Evolutionary conservation across 1,284 basidiomycete species (phyloP).

Genomic region (Entoloma clypeatum): DNA sequence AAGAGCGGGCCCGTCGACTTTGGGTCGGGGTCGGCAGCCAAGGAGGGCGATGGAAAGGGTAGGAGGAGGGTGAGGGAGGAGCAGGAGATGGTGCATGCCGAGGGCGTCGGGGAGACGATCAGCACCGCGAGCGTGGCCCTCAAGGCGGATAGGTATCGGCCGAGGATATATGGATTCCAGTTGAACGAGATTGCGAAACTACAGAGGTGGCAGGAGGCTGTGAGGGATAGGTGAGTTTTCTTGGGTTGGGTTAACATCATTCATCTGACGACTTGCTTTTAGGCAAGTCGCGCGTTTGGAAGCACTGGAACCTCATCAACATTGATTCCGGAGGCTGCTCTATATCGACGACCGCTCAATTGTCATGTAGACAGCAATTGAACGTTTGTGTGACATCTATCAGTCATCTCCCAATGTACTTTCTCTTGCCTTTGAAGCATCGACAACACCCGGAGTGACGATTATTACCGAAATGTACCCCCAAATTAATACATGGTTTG

Average conservation of each 20-base stretch:
- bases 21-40: conserved; percentile 18
- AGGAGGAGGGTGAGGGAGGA: conserved; percentile 44
- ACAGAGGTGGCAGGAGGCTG: conserved; percentile 90
- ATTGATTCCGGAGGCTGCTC: no score
- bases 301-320: conserved; percentile 43
- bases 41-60: conserved; percentile 35
- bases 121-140: conserved; percentile 78
- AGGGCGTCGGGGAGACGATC: conserved; percentile 56
- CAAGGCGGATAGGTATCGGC: conserved; percentile 87
- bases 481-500: no score
- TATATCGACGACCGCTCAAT: no score
- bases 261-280: conserved; percentile 2
- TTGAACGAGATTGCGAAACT: conserved; percentile 90
- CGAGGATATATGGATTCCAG: conserved; percentile 93
- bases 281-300: conserved; percentile 49
- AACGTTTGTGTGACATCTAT: no score
- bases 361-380: no score
- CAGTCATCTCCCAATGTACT: no score
- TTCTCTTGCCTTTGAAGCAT: no score
- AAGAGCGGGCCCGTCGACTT: conserved; percentile 68
- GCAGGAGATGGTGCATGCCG: conserved; percentile 49
- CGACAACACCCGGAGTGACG: no score
- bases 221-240: conserved; percentile 67
- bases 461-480: no score
- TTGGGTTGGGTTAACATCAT: conserved; percentile 1